phyloP scores from a whole-genome alignment of 768 basidiomycete species.

The Xerocomus brunneocitrinus region DNA sequence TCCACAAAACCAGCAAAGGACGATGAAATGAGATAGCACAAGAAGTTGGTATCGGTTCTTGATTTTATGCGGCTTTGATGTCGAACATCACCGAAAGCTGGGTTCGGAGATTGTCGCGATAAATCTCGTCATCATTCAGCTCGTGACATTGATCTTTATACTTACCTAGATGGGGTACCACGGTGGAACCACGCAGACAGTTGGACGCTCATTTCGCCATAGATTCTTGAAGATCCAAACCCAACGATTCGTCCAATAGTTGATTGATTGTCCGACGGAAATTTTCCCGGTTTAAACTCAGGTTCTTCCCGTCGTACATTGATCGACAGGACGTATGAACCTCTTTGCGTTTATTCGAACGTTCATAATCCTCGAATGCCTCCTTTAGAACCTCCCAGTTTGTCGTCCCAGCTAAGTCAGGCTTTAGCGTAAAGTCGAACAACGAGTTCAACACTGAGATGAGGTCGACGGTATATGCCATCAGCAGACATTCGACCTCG shows the following conservation, averaged over 20 bases:
- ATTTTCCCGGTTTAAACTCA: background rate
- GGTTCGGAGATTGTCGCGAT: no score
- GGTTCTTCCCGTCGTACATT: background rate
- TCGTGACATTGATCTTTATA: no score
- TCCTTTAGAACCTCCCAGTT: conserved; percentile 5
- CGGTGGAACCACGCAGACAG: no score
- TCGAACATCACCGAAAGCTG: no score
- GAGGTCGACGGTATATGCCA: conserved; percentile 5
- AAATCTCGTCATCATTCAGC: no score
- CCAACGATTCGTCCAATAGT: background rate
- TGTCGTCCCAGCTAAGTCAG: conserved; percentile 3
- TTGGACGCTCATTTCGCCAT: no score
- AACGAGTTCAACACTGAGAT: background rate
- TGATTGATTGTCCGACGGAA: background rate
- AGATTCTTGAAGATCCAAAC: background rate
- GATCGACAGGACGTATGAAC: background rate
- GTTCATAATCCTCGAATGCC: conserved; percentile 3
- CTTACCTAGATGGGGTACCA: no score
- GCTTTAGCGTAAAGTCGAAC: conserved; percentile 5
- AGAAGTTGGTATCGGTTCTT: no score
- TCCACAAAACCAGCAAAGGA: no score
- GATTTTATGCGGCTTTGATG: no score
- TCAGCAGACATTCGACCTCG: background rate
- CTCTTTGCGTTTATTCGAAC: background rate
- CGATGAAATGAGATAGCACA: no score